Evolutionary conservation across 2,329 filamentous ascomycete species (phyloP).

Genomic region (Pseudocercospora fijiensis): DNA sequence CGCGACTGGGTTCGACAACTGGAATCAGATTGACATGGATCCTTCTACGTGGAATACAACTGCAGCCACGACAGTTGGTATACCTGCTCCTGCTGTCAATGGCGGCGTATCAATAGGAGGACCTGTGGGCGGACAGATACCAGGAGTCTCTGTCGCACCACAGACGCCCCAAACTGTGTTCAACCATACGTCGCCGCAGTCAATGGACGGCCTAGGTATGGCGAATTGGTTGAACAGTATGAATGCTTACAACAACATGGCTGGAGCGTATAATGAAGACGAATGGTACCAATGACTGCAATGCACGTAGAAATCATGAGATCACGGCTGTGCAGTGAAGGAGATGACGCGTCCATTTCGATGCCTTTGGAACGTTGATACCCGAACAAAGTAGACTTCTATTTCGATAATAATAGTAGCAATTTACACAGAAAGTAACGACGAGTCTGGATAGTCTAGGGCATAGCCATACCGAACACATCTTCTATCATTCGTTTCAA

Average conservation of each 20-base stretch:
- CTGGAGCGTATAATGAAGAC: slow-evolving; percentile 41
- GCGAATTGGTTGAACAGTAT: slow-evolving; percentile 32
- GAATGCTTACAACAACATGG: slow-evolving; percentile 33
- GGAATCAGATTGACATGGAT: slow-evolving; percentile 44
- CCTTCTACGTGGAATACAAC: slow-evolving; percentile 19
- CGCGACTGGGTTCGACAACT: slow-evolving; percentile 62
- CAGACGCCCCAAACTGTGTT: not conserved
- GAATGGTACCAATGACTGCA: slow-evolving; percentile 42
- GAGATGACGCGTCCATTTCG: not conserved
- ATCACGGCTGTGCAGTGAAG: not conserved
- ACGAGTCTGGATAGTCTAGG: not conserved
- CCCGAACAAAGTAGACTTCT: no score
- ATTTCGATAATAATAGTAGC: not conserved
- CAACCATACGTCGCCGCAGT: not conserved
- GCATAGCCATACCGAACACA: not conserved
- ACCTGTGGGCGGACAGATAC: slow-evolving; percentile 4
- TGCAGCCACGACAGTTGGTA: slow-evolving; percentile 2
- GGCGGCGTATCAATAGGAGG: slow-evolving; percentile 2
- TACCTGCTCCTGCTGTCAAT: slow-evolving; percentile 1
- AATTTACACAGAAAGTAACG: not conserved
- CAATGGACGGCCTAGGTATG: slow-evolving; percentile 17
- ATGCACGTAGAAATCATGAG: not conserved
- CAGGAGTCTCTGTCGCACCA: not conserved
- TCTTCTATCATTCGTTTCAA: not conserved
- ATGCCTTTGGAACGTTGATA: not conserved